phyloP scores from a whole-genome alignment of 2,329 filamentous ascomycete species.

The Alternaria angustiovoidea region DNA sequence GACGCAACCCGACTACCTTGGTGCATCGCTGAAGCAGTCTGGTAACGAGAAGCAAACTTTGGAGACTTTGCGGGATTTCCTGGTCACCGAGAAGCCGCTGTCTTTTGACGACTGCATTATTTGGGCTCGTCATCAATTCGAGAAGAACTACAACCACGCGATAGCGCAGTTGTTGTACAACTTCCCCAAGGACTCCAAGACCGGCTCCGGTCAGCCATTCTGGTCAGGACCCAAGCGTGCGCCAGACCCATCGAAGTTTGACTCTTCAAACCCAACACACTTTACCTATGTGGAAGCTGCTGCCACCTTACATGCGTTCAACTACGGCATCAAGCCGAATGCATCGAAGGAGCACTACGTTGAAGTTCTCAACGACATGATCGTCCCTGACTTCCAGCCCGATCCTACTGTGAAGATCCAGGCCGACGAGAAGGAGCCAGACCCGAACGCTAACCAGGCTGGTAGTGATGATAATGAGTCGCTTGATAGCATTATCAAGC shows the following conservation, averaged over 20 bases:
- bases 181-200: conserved; percentile 93
- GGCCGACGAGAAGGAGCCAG: conserved; percentile 92
- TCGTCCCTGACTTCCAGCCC: conserved; percentile 92
- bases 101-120: conserved; percentile 96
- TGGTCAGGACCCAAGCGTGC: conserved; percentile 99
- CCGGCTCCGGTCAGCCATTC: conserved; percentile 88
- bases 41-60: conserved; percentile 94
- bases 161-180: conserved; percentile 96
- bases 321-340: conserved; percentile 94
- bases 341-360: conserved; percentile 75
- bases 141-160: conserved; percentile 95
- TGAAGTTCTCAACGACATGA: conserved; percentile 87
- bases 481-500: conserved; percentile 73
- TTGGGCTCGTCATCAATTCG: conserved; percentile 93
- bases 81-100: conserved; percentile 89
- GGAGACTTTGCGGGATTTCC: conserved; percentile 86
- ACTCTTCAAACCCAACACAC: conserved; percentile 83
- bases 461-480: conserved; percentile 78
- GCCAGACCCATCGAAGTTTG: conserved; percentile 89
- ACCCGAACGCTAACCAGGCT: conserved; percentile 76
- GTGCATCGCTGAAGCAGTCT: conserved; percentile 85
- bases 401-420: conserved; percentile 95
- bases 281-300: conserved; percentile 86
- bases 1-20: conserved; percentile 88
- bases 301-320: conserved; percentile 94